These are phyloP conservation scores for Sphenostylis stenocarpa DNA, from an alignment of 306 rosid genomes.

Conservation along the genomic window DNA sequence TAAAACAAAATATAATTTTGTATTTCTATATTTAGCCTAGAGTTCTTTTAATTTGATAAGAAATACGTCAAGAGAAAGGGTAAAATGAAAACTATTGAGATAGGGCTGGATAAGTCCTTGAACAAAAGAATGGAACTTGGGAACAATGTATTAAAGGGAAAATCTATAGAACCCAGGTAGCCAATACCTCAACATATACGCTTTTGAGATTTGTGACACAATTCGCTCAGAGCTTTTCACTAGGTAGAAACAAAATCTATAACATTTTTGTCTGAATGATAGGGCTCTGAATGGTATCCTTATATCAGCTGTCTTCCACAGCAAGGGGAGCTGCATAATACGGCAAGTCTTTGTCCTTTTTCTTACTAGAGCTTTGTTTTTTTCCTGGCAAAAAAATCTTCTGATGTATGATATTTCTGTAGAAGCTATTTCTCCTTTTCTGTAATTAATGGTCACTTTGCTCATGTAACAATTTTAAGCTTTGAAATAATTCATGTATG, in stretches of 20 bases:
- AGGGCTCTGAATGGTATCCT: conserved; percentile 76
- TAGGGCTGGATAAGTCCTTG: background rate
- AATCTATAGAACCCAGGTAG: background rate
- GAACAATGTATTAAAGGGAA: background rate
- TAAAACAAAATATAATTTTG: background rate
- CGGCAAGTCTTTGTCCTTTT: conserved; percentile 43
- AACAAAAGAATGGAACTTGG: background rate
- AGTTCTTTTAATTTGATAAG: background rate
- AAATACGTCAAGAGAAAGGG: background rate
- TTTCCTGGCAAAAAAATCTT: background rate
- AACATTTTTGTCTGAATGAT: conserved; percentile 24
- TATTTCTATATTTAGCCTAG: background rate
- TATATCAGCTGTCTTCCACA: conserved; percentile 65
- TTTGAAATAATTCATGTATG: background rate
- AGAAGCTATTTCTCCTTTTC: conserved; percentile 3
- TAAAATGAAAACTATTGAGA: background rate
- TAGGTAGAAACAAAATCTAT: conserved; percentile 8
- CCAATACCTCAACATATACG: background rate
- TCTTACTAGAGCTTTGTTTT: background rate
- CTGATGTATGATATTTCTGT: background rate
- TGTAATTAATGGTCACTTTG: background rate
- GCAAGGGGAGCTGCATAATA: conserved; percentile 57
- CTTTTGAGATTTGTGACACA: background rate
- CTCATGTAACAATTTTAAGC: background rate
- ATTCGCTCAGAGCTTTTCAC: background rate